Evolutionary conservation across 2,329 filamentous ascomycete species (phyloP).

Genomic region (Ceratocystis variospora): DNA sequence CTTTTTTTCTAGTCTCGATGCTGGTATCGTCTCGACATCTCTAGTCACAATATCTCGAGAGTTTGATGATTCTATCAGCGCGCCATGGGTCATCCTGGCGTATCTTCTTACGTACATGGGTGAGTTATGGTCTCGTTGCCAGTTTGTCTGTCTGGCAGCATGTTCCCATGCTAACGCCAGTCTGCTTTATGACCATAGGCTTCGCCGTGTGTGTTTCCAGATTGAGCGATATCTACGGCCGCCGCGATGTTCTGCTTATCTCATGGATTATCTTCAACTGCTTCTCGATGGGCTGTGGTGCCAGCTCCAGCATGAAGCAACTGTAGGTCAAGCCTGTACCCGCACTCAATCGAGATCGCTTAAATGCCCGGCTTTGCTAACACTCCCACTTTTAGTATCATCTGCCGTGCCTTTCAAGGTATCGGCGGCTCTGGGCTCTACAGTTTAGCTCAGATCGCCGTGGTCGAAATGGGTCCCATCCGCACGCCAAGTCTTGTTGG

Average conservation of each 20-base stretch:
- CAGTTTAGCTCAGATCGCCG: conserved; percentile 43
- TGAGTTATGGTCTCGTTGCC: conserved; percentile 22
- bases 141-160: not conserved
- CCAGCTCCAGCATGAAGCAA: conserved; percentile 36
- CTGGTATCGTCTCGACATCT: conserved; percentile 45
- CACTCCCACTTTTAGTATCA: conserved; percentile 31
- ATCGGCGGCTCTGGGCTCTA: conserved; percentile 49
- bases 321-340: conserved; percentile 29
- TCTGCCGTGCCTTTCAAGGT: conserved; percentile 45
- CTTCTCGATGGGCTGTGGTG: conserved; percentile 42
- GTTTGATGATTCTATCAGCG: conserved; percentile 37
- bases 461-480: conserved; percentile 42
- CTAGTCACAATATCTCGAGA: conserved; percentile 43
- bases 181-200: conserved; percentile 25
- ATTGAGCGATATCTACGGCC: conserved; percentile 46
- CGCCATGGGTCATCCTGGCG: conserved; percentile 41
- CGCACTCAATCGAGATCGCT: not conserved
- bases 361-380: not conserved
- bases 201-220: conserved; percentile 46
- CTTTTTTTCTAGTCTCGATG: conserved; percentile 44
- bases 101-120: conserved; percentile 46
- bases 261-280: conserved; percentile 43
- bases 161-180: not conserved
- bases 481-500: conserved; percentile 41
- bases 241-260: conserved; percentile 34